Percentiles rank a stretch among this genome's conserved stretches.
Conservation (phyloP, 306 rosid species). For the Hylodesmum podocarpum region DNA sequence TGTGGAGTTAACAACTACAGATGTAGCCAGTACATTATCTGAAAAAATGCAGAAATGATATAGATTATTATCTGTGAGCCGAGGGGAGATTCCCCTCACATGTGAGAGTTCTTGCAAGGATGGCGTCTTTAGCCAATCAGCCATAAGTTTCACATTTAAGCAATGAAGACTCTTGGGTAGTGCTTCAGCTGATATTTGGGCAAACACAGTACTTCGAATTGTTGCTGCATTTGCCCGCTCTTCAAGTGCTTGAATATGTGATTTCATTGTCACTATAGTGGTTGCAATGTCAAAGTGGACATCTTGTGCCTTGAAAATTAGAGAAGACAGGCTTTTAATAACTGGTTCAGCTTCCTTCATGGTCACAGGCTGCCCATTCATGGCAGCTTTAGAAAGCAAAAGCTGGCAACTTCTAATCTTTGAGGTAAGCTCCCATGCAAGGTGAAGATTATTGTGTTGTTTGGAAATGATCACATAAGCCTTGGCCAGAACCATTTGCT, state of each 20-base stretch:
- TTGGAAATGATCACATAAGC: constrained; percentile 89
- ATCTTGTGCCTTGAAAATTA: constrained; percentile 82
- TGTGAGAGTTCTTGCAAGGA: constrained; percentile 50
- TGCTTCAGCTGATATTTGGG: constrained; percentile 81
- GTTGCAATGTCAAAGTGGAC: constrained; percentile 90
- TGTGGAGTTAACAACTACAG: constrained; percentile 86
- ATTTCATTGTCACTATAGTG: constrained; percentile 91
- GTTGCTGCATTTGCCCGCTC: constrained; percentile 77
- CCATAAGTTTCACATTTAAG: constrained; percentile 67
- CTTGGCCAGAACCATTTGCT: constrained; percentile 88
- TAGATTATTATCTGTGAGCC: constrained; percentile 68
- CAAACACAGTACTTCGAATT: constrained; percentile 72
- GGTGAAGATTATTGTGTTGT: constrained; percentile 89
- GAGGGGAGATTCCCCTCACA: constrained; percentile 61
- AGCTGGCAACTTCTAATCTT: constrained; percentile 86
- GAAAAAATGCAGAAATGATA: constrained; percentile 95
- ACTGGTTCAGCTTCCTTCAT: constrained; percentile 82
- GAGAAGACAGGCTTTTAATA: constrained; percentile 68
- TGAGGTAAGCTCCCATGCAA: constrained; percentile 90
- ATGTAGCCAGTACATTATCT: constrained; percentile 75
- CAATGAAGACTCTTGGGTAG: constrained; percentile 91
- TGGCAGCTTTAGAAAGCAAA: constrained; percentile 84
- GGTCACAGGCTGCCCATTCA: constrained; percentile 68
- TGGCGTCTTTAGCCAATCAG: constrained; percentile 69
- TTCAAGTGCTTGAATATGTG: constrained; percentile 93